phyloP scores from a whole-genome alignment of 129 eudicot genomes.

The Centrapalus pauciflorus region DNA sequence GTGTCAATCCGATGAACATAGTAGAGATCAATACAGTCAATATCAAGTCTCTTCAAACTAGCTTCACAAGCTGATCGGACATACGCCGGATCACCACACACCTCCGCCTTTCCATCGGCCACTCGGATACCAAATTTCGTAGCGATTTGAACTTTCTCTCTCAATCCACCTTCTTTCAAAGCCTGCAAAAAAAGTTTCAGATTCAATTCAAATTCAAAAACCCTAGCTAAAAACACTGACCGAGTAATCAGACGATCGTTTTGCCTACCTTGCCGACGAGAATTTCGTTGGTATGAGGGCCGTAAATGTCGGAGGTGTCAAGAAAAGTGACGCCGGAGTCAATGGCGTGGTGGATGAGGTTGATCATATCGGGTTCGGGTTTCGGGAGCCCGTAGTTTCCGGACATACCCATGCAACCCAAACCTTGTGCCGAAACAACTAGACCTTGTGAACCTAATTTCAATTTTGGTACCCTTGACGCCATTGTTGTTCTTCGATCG shows the following conservation, averaged over 20 bases:
- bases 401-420: conserved; percentile 50
- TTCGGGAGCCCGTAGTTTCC: conserved; percentile 32
- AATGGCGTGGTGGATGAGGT: conserved; percentile 48
- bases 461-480: conserved; percentile 14
- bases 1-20: conserved; percentile 43
- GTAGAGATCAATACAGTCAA: conserved; percentile 48
- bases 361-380: conserved; percentile 45
- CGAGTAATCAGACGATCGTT: not conserved
- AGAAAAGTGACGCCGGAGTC: conserved; percentile 43
- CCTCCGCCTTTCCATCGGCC: conserved; percentile 13
- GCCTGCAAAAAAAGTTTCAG: conserved; percentile 25
- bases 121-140: conserved; percentile 35
- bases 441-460: conserved; percentile 51
- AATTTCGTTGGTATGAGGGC: conserved; percentile 46
- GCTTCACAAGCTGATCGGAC: conserved; percentile 52
- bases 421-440: conserved; percentile 42
- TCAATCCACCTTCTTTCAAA: conserved; percentile 31
- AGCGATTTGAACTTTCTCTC: conserved; percentile 44
- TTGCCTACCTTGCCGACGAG: conserved; percentile 41
- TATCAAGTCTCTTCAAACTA: conserved; percentile 49
- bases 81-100: conserved; percentile 43
- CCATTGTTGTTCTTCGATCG: not conserved
- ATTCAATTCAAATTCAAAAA: not conserved
- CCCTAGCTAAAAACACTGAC: not conserved
- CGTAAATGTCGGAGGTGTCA: conserved; percentile 51